Base-by-base conservation (phyloP, 23 red algal genomes). In the Chondrus crispus region DNA sequence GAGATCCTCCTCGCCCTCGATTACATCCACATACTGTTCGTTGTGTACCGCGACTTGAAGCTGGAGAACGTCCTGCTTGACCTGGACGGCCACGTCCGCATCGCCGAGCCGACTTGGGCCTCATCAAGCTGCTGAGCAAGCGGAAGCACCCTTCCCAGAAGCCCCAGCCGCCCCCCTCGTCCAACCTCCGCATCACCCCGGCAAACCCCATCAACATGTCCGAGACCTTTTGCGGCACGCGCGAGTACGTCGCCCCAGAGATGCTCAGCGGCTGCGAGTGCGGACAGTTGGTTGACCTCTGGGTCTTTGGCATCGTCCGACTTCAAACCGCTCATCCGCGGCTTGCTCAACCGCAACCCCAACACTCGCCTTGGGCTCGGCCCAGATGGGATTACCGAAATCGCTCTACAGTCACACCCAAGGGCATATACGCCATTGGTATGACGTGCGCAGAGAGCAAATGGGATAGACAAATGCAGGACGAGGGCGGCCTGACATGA, bases 61-160 rank as follows among this genome's bases (percentile, higher is more conserved):
- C 91, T 93, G 16, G 95, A 98, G 52, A 98, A 98, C 41, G 95
- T 98, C 22, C 57, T 98, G 74, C 88, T 98, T 40, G 95, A 98
- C 44, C 52, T 86, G 33, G 84, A 94, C 6, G 95, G 95, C 54
- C 95, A 98, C 46, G 85, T 98, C 0, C 80, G 92, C 24, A 88
- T 98, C 44, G 95, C 95, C 47, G n/a, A n/a, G n/a, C n/a, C 36
- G 95, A 98, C 58, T 98, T 98, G 85, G 95, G 95, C 0, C 51
- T 98, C 40, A 83, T 69, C 74, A 93, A 98, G 78, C 76, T 93
- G 46, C 73, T 96, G 51, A 72, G 71, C 82, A 93, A 90, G 68
- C 38, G 80, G 44, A 40, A 84, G 62, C 89, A 68, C 46, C 18
- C 49, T 29, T 80, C 85, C 12, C 78, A 82, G 14, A 84, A 79